phyloP scores from a whole-genome alignment of 1,284 basidiomycete genomes.

The Malassezia globosa region DNA sequence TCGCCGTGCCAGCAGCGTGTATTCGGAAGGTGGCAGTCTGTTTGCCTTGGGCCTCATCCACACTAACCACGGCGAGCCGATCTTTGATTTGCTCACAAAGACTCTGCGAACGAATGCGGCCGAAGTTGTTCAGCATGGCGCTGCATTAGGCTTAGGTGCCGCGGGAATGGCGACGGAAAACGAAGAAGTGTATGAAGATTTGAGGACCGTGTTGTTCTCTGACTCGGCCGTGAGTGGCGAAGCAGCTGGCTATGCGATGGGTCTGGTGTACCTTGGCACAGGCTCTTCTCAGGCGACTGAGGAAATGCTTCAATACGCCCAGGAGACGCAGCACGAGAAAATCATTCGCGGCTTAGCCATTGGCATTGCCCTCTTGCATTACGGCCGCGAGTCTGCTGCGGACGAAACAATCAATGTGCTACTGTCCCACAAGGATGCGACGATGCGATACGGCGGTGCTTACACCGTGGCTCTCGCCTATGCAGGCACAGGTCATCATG shows the following conservation, averaged over 20 bases:
- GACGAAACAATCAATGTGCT: constrained; percentile 42
- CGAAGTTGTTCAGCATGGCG: constrained; percentile 46
- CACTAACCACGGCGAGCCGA: constrained; percentile 44
- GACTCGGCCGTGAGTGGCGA: constrained; percentile 46
- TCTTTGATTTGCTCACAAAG: constrained; percentile 42
- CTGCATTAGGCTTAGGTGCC: constrained; percentile 45
- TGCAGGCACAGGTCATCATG: constrained; percentile 47
- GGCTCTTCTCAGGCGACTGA: constrained; percentile 40
- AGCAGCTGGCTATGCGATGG: constrained; percentile 47
- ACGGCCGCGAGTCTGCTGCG: constrained; percentile 43
- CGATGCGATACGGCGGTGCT: constrained; percentile 44
- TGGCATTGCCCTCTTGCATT: constrained; percentile 44
- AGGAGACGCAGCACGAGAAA: constrained; percentile 47
- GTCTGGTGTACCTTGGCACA: constrained; percentile 46
- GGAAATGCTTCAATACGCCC: constrained; percentile 47
- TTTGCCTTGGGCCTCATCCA: constrained; percentile 47
- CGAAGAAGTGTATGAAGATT: constrained; percentile 45
- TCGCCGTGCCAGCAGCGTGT: constrained; percentile 35
- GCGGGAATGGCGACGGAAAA: constrained; percentile 47
- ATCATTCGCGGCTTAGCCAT: constrained; percentile 47
- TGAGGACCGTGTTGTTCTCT: constrained; percentile 42
- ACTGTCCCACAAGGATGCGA: constrained; percentile 44
- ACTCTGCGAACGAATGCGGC: constrained; percentile 42
- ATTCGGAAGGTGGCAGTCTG: constrained; percentile 44
- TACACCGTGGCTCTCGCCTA: constrained; percentile 46